phyloP scores from a whole-genome alignment of 2,329 filamentous ascomycete species.

The Didymellaceae sp. region DNA sequence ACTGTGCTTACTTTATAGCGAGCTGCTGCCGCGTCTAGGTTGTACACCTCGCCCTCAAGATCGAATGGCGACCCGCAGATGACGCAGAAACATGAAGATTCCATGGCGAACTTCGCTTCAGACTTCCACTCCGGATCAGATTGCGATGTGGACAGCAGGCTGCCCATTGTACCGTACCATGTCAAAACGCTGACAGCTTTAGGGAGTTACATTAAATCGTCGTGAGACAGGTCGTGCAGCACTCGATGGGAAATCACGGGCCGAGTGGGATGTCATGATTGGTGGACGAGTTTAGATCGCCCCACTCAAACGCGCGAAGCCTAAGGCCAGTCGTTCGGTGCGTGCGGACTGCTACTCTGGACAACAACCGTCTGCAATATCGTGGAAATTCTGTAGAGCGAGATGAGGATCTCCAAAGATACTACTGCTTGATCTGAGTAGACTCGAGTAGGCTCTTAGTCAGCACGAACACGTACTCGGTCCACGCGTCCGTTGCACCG shows the following conservation, averaged over 20 bases:
- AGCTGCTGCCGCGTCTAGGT: conserved; percentile 25
- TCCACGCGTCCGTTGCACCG: too few species aligned
- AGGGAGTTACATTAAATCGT: neutral
- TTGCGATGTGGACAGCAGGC: conserved; percentile 21
- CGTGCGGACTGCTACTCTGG: too few species aligned
- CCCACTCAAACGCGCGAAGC: neutral
- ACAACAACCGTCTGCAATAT: too few species aligned
- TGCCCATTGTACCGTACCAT: conserved; percentile 21
- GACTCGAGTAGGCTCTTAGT: too few species aligned
- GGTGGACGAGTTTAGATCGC: too few species aligned
- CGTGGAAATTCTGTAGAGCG: too few species aligned
- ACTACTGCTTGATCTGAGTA: too few species aligned
- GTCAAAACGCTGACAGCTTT: neutral
- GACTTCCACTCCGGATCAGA: conserved; percentile 18
- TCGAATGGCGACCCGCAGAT: conserved; percentile 38
- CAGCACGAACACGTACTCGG: too few species aligned
- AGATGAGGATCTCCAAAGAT: too few species aligned
- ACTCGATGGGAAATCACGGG: neutral
- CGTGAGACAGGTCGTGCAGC: neutral
- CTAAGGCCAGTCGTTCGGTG: neutral
- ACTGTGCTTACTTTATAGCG: conserved; percentile 18
- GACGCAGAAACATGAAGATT: conserved; percentile 33
- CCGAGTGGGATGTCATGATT: conserved; percentile 4
- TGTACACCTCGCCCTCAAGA: conserved; percentile 29
- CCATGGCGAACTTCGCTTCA: conserved; percentile 30